phyloP scores from a whole-genome alignment of 805 yeast species.

The Candida rishiriensis region DNA sequence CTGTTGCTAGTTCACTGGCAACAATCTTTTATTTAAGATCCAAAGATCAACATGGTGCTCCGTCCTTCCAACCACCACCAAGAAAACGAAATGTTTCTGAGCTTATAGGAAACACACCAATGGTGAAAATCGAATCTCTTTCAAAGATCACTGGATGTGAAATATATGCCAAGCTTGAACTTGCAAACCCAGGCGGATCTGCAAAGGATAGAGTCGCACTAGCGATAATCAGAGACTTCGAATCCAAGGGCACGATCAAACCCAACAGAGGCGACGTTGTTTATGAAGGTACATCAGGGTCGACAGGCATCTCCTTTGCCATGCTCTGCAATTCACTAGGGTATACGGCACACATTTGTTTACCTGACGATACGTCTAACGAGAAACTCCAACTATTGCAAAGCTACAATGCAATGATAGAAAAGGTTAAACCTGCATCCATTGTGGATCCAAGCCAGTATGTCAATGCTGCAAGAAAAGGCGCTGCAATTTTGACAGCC shows the following conservation, averaged over 20 bases:
- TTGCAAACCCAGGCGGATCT: slow-evolving; percentile 88
- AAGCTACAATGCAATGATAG: slow-evolving; percentile 76
- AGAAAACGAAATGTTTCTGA: slow-evolving; percentile 33
- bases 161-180: slow-evolving; percentile 81
- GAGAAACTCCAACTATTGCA: slow-evolving; percentile 74
- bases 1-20: neutral
- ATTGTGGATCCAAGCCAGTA: slow-evolving; percentile 92
- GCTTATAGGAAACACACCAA: slow-evolving; percentile 86
- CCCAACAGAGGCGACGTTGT: slow-evolving; percentile 68
- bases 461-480: slow-evolving; percentile 76
- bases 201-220: slow-evolving; percentile 94
- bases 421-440: slow-evolving; percentile 89
- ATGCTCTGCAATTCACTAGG: slow-evolving; percentile 87
- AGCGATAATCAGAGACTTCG: slow-evolving; percentile 72
- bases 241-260: slow-evolving; percentile 48
- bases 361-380: slow-evolving; percentile 88
- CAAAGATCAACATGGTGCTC: neutral
- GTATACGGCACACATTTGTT: slow-evolving; percentile 84
- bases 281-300: slow-evolving; percentile 95
- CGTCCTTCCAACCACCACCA: slow-evolving; percentile 5
- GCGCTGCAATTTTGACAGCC: slow-evolving; percentile 49
- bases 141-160: slow-evolving; percentile 73
- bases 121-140: slow-evolving; percentile 68
- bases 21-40: neutral
- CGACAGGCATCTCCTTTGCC: slow-evolving; percentile 93